Evolutionary conservation across 169 alveolate genomes (phyloP).

Genomic region (Cryptosporidium sp.): DNA sequence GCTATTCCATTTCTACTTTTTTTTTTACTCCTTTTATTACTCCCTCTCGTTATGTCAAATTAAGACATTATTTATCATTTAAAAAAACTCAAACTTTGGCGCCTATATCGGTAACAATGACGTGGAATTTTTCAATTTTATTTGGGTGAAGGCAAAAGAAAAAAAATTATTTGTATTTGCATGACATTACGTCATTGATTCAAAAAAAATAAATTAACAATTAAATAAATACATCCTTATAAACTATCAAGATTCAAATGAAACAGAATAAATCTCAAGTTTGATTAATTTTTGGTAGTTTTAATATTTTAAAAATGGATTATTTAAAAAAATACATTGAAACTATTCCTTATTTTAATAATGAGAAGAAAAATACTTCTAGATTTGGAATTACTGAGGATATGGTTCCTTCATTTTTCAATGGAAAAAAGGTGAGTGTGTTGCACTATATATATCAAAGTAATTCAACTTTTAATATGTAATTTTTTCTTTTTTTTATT

Average conservation of each 20-base stretch:
- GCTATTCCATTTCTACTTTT: neutral
- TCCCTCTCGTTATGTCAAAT: neutral
- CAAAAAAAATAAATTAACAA: neutral
- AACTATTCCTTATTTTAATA: conserved; percentile 10
- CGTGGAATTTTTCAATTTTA: neutral
- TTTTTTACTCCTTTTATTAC: neutral
- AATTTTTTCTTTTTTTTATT: neutral
- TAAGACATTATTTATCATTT: neutral
- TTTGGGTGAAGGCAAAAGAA: neutral
- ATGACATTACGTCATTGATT: neutral
- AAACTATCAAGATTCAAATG: neutral
- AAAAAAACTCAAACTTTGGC: neutral
- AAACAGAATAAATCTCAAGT: neutral
- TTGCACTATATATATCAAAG: neutral
- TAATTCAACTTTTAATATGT: neutral
- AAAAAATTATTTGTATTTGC: neutral
- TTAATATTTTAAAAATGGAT: conserved; percentile 8
- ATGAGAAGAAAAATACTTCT: conserved; percentile 9
- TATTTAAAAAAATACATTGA: neutral
- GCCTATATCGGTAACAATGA: conserved; percentile 1
- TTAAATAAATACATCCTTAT: neutral
- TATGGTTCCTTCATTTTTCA: conserved; percentile 49
- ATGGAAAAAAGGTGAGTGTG: conserved; percentile 21
- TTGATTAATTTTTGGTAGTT: too few species aligned
- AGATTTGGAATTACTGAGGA: conserved; percentile 62